These are phyloP conservation scores for Suillus placidus DNA, from an alignment of 768 basidiomycete species.

Conservation along the genomic window DNA sequence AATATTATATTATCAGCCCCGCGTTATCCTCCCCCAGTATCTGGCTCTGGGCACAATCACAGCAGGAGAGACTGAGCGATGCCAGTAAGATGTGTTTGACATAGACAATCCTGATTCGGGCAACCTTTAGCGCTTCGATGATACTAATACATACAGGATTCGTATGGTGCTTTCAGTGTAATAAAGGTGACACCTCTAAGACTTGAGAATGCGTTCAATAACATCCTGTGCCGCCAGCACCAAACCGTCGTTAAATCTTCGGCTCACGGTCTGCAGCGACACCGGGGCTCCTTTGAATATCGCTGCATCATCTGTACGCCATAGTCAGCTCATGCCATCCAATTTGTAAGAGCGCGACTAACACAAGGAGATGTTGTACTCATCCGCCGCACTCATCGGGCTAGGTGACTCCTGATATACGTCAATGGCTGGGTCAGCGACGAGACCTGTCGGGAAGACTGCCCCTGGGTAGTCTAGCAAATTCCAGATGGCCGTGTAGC, in stretches of 20 bases:
- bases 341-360: slow-evolving; percentile 6
- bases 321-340: slow-evolving; percentile 12
- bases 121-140: background rate
- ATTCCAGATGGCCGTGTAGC: slow-evolving; percentile 48
- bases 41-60: background rate
- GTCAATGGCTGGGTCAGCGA: slow-evolving; percentile 30
- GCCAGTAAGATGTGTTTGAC: background rate
- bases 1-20: background rate
- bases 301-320: slow-evolving; percentile 23
- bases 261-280: slow-evolving; percentile 25
- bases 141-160: background rate
- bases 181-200: slow-evolving; percentile 9
- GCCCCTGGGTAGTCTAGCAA: slow-evolving; percentile 46
- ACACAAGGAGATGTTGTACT: slow-evolving; percentile 23
- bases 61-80: background rate
- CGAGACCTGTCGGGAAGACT: slow-evolving; percentile 47
- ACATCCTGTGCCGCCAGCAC: slow-evolving; percentile 29
- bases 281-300: slow-evolving; percentile 22
- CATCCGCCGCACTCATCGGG: slow-evolving; percentile 24
- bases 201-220: slow-evolving; percentile 28
- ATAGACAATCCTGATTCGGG: background rate
- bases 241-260: slow-evolving; percentile 31
- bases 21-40: background rate
- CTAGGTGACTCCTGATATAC: slow-evolving; percentile 11
- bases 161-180: slow-evolving; percentile 11